phyloP scores from a whole-genome alignment of 768 basidiomycete species.

The Pisolithus albus region DNA sequence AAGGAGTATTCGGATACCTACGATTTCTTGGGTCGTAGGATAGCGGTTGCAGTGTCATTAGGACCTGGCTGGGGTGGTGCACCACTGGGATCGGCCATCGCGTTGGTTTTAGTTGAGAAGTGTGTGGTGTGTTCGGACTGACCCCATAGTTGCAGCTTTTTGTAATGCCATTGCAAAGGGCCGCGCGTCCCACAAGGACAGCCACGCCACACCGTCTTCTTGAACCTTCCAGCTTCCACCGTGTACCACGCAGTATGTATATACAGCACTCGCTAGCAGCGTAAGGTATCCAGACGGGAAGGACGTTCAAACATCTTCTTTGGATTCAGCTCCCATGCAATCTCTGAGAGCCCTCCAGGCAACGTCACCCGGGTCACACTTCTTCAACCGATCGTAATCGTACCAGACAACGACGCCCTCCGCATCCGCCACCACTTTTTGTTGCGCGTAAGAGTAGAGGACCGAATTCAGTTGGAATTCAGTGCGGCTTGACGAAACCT shows the following conservation, averaged over 20 bases:
- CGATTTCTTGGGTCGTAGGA: conserved; percentile 97
- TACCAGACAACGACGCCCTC: conserved; percentile 70
- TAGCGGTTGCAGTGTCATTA: conserved; percentile 90
- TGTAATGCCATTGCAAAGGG: background rate
- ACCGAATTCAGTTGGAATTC: conserved; percentile 47
- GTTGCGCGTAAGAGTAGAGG: conserved; percentile 61
- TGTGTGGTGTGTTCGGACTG: background rate
- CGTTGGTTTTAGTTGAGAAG: conserved; percentile 1
- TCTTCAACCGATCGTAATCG: conserved; percentile 61
- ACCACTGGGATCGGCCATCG: conserved; percentile 78
- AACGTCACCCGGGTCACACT: conserved; percentile 54
- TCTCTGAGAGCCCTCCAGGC: conserved; percentile 29
- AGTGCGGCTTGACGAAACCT: conserved; percentile 30
- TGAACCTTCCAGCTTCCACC: background rate
- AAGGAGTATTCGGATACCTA: conserved; percentile 36
- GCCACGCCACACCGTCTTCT: background rate
- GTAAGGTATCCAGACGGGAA: too few species aligned
- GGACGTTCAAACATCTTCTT: conserved; percentile 8
- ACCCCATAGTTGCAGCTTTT: background rate
- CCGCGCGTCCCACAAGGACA: background rate
- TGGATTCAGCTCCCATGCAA: conserved; percentile 14
- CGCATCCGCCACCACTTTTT: conserved; percentile 56
- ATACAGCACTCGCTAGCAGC: too few species aligned
- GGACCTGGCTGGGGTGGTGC: conserved; percentile 74
- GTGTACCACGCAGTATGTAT: background rate